Evolutionary conservation across 257 asterid species (phyloP), one percentile per base, ranked within the genome.

Genomic region (Fraxinus anomala): DNA sequence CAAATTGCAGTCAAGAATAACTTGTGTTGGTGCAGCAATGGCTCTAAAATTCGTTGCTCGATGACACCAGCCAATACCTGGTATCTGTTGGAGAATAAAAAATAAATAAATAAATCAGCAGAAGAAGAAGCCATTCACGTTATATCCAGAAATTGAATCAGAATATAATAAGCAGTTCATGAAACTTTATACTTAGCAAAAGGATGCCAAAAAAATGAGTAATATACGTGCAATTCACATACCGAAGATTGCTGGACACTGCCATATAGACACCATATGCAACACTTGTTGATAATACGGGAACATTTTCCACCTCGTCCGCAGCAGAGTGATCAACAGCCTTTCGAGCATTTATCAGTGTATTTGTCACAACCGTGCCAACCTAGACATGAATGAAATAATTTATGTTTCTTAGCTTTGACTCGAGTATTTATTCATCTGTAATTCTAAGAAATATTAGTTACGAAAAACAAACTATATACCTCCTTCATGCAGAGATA

Each of bases 221-320:
- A 11, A 9, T 37, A 17, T 39, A 21, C 36, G 5, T 31, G 28
- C n/a, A 24, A n/a, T n/a, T 21, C 34, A 73, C 96, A 75, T 88
- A 94, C 98, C 98, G 91, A 34, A 94, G 94, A 83, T 94, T 94
- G 90, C 97, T 91, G 44, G 98, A 94, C 72, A 94, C 81, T 59
- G 95, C 89, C 98, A 94, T 94, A 73, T 94, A 92, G 73, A 92
- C 94, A 81, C 98, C 97, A 73, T 94, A 94, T 24, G 92, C 97
- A 42, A 88, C 85, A 75, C 97, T 94, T 77, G 98, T 94, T 59
- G 93, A 82, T 42, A 92, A 28, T 16, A 92, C 86, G 14, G 98
- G 98, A 70, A 94, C 94, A 77, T 80, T 92, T 88, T 91, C 97
- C 72, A 83, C 91, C 83, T 91, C 90, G 8, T 80, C 95, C 0